Base-by-base conservation (phyloP, 441 rosid genomes). In the Populus trichocarpa region DNA sequence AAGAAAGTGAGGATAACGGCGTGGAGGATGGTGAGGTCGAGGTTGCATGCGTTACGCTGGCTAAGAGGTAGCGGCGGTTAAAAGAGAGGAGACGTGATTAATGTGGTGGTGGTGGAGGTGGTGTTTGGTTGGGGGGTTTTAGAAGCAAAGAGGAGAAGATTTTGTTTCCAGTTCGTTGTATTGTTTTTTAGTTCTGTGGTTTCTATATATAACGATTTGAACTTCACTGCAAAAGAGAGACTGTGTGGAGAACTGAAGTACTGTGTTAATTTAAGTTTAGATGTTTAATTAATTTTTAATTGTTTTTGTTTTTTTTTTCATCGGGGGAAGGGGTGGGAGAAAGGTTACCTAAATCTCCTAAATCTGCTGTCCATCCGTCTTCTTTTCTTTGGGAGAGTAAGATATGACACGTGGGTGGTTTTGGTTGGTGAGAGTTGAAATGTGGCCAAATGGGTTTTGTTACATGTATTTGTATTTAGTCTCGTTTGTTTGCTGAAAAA, bases 261-360 rank as follows among this genome's bases (percentile, higher is more conserved):
- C 22, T 20, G 67, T 16, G 3, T 13, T 9, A 9, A 59, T 30
- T 4, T 8, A 57, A 66, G 63, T 36, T 32, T 53, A 18, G 14
- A 18, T 16, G 42, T 33, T 53, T n/a, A 30, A 57, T 20, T 57
- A 16, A 18, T 30, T 30, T 30, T 30, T 30, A 30, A 30, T 30
- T 30, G 32, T 28, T 2, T 28, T 28, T 28, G 2, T 30, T 30
- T 30, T 30, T 30, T 30, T 30, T 30, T 30, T 30, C 32, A 30
- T 3, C 32, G 32, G 42, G 32, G 46, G 23, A 83, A 53, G 83
- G 53, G 91, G 83, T 85, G 78, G 76, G 86, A 74, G 87, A 85
- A 64, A 81, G 96, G 91, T 90, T 70, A 90, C 93, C 92, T 85
- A 89, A 88, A 79, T 69, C 82, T 84, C 88, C 92, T 85, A 30